Evolutionary conservation across 2,329 filamentous ascomycete species (phyloP).

Genomic region (Sporothrix pallida): DNA sequence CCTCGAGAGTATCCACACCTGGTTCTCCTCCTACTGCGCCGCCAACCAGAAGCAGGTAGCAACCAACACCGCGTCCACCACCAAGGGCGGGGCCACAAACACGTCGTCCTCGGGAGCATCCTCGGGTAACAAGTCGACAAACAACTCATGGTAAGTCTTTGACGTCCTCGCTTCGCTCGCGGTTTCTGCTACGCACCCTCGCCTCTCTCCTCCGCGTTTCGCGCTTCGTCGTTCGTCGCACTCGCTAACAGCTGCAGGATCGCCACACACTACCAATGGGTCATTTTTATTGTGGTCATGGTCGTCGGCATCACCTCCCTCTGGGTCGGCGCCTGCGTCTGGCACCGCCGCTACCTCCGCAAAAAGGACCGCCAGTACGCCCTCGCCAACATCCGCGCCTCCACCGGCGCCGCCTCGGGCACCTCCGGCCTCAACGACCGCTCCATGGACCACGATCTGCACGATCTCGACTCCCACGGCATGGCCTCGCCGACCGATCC

Average conservation of each 20-base stretch:
- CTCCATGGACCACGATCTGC: constrained; percentile 14
- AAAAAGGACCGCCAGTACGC: constrained; percentile 67
- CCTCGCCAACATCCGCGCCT: constrained; percentile 48
- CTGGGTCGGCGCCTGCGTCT: constrained; percentile 70
- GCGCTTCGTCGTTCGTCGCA: background rate
- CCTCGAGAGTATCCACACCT: constrained; percentile 65
- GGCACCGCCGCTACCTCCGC: constrained; percentile 75
- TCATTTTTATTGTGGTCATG: constrained; percentile 79
- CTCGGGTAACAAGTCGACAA: background rate
- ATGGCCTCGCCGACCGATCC: constrained; percentile 40
- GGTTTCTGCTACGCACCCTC: background rate
- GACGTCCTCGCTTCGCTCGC: background rate
- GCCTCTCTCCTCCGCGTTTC: background rate
- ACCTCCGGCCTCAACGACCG: constrained; percentile 38
- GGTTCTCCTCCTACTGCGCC: constrained; percentile 73
- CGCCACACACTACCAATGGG: constrained; percentile 75
- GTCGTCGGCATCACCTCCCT: constrained; percentile 70
- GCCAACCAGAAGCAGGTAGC: constrained; percentile 50
- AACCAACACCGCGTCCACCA: constrained; percentile 42
- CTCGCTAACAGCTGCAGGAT: constrained; percentile 57
- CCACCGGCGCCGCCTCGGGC: constrained; percentile 44
- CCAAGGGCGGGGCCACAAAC: background rate
- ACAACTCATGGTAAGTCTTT: constrained; percentile 33
- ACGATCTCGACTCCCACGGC: constrained; percentile 21
- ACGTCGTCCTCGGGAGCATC: constrained; percentile 21